Base-by-base conservation (phyloP, 352 stramenopile genomes). In the Pythium biforme region DNA sequence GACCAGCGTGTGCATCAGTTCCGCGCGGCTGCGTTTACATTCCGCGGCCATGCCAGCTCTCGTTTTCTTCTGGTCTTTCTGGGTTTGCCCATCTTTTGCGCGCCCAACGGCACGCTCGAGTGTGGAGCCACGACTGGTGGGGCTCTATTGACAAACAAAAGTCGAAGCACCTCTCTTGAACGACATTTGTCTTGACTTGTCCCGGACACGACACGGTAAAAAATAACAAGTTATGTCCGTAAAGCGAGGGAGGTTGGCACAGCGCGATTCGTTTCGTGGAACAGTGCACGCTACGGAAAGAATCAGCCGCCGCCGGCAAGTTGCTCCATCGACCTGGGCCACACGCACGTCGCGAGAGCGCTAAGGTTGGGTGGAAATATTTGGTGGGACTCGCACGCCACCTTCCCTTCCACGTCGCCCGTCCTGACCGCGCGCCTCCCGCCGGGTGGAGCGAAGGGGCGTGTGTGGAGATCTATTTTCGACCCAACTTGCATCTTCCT, bases 81-180 rank as follows among this genome's bases (percentile, higher is more conserved):
- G 55, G 55, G 43, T 62, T 62, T 37, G 37, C 33, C 41, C 34
- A 34, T 33, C 26, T 17, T 12, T 52, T 37, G n/a, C n/a, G n/a
- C n/a, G 2, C 23, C 48, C 46, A 50, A 47, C 48, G 26, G 49
- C 41, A 59, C 49, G 31, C 59, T 49, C n/a, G 33, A 62, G 60
- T 68, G 60, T 58, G 27, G 60, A 68, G 45, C 60, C 60, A 51
- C 23, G 12, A 27, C 31, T 17, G n/a, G 23, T 33, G 4, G 8
- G 34, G 34, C 9, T 67, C 60, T 50, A 4, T 67, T 62, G 52
- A 67, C 51, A 52, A 55, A 40, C 15, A 56, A 56, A 56, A 56
- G 15, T 57, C 57, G 50, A 60, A 49, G 31, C 58, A 39, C 60
- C 53, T 68, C 34, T 47, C 12, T 52, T 41, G 43, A 68, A 11